Evolutionary conservation across 2,329 filamentous ascomycete species (phyloP).

Genomic region (Aspergillus brasiliensis): DNA sequence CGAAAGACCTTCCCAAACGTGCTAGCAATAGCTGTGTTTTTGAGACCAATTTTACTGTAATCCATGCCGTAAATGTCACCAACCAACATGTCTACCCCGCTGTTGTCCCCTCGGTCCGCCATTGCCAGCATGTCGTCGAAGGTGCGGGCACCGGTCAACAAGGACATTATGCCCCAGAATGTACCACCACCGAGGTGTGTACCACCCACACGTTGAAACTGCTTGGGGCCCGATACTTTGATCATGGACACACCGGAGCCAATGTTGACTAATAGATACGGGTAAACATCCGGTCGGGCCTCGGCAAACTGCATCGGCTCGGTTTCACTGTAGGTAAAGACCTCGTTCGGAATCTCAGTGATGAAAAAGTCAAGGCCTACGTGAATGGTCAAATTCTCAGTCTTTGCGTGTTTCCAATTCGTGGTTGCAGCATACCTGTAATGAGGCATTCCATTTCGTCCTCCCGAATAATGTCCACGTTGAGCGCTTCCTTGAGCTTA

Average conservation of each 20-base stretch:
- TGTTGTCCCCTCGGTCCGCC: conserved; percentile 88
- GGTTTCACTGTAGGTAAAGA: conserved; percentile 92
- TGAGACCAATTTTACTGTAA: conserved; percentile 94
- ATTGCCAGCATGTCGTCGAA: conserved; percentile 97
- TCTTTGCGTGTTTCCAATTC: neutral
- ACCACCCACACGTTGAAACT: conserved; percentile 88
- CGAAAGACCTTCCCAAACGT: conserved; percentile 97
- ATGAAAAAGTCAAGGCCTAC: conserved; percentile 97
- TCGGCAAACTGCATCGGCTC: conserved; percentile 88
- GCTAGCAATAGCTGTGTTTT: conserved; percentile 91
- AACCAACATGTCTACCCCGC: conserved; percentile 91
- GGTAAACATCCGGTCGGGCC: conserved; percentile 80
- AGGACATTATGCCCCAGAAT: conserved; percentile 88
- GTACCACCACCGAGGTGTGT: conserved; percentile 96
- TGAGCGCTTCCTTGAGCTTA: conserved; percentile 77
- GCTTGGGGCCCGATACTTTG: conserved; percentile 86
- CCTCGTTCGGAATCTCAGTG: conserved; percentile 92
- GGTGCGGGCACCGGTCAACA: conserved; percentile 89
- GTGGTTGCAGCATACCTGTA: conserved; percentile 62
- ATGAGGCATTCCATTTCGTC: conserved; percentile 99
- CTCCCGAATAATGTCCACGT: conserved; percentile 85
- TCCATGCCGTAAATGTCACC: conserved; percentile 97
- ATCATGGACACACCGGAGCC: conserved; percentile 96
- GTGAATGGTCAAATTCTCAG: conserved; percentile 1
- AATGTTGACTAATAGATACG: conserved; percentile 97